phyloP scores from a whole-genome alignment of 2,329 filamentous ascomycete species.

The Neopestalotiopsis sp. region DNA sequence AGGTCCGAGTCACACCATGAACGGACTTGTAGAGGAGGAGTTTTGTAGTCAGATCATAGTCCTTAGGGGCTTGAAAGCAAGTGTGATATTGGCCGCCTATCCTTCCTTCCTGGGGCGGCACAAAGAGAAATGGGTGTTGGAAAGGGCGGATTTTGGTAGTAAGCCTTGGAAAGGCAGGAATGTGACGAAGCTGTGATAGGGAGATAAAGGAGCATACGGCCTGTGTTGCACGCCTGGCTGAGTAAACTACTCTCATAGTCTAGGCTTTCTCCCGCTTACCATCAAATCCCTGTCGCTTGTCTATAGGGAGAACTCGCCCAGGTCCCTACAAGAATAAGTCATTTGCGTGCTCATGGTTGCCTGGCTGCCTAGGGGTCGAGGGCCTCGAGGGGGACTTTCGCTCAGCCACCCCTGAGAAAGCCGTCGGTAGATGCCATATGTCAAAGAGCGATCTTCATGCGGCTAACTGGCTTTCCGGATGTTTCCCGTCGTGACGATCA shows the following conservation, averaged over 20 bases:
- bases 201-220: too few relatives aligned
- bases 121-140: background rate
- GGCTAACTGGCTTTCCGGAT: background rate
- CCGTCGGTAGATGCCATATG: background rate
- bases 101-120: background rate
- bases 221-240: too few relatives aligned
- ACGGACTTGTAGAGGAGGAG: background rate
- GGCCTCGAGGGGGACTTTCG: too few relatives aligned
- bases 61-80: background rate
- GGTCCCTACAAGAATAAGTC: too few relatives aligned
- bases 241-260: too few relatives aligned
- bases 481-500: background rate
- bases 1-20: too few relatives aligned
- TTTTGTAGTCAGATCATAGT: background rate
- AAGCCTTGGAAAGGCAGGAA: background rate
- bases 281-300: too few relatives aligned
- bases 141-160: background rate
- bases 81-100: background rate
- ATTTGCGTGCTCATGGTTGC: too few relatives aligned
- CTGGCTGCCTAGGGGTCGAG: too few relatives aligned
- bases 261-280: too few relatives aligned
- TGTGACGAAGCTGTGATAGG: too few relatives aligned
- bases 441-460: background rate
- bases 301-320: too few relatives aligned
- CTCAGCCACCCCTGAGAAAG: background rate